Base-by-base conservation (phyloP, 2,329 filamentous ascomycete species). In the Pseudogymnoascus sp. region DNA sequence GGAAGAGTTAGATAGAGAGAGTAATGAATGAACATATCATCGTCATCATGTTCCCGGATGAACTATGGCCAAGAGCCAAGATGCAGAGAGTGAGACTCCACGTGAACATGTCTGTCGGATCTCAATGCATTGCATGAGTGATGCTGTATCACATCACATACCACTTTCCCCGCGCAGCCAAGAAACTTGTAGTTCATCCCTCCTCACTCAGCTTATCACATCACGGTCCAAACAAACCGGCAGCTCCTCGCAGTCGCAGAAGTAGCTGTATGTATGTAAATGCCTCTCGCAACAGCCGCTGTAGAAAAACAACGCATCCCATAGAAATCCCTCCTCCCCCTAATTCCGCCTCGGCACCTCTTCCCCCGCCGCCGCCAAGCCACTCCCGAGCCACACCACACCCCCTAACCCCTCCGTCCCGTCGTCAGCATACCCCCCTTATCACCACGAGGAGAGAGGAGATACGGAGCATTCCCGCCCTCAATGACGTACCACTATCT, bases 1-100 rank as follows among this genome's bases (percentile, higher is more conserved):
- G n/a, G n/a, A n/a, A n/a, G n/a, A n/a, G n/a, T n/a, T n/a, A 30
- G 41, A 28, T 50, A 50, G 41, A 47, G 28, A 50, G 41, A 50
- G 41, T 50, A 50, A 50, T 50, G 41, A 50, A 50, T 50, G 41
- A 30, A 50, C 22, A 50, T 50, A 50, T 50, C 41, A 28, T 28
- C 41, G 16, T 50, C 41, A 16, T 39, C 41, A 22, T 14, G 28
- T 22, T 8, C 6, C 14, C 41, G n/a, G 8, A 16, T 8, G 4
- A 5, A 8, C 35, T 6, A 2, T 8, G n/a, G 35, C 35, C 8
- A n/a, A 37, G 14, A 11, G 39, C 39, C 2, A 6, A n/a, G 39
- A 25, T 25, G 41, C 6, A 9, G 22, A 39, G 37, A 9, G 6
- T 50, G 41, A 30, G 41, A 50, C 22, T 8, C 41, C 41, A 50